Base-by-base conservation (phyloP, 2,329 filamentous ascomycete species). In the Neocatenulostroma microsporum region DNA sequence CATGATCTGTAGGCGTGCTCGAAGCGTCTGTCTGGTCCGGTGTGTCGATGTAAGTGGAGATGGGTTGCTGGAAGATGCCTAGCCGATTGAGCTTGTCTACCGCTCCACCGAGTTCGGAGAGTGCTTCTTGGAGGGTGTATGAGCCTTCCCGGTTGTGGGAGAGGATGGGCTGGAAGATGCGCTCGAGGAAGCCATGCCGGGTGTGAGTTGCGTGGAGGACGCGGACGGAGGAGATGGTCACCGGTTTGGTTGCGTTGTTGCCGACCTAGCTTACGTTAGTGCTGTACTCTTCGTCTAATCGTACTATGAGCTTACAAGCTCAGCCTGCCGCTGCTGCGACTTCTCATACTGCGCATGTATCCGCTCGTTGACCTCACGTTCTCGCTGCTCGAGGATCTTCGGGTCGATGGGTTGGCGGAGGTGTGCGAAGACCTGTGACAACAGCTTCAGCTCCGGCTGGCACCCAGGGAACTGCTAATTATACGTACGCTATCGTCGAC, bases 11-110 rank as follows among this genome's bases (percentile, higher is more conserved):
- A 2, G 81, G 77, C 2, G 78, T 78, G 8, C 80, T 76, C 5
- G 78, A 76, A 0, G 83, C 72, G 43, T 84, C 76, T 29, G 78
- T 74, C 31, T 76, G 73, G 41, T 78, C 73, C 9, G 86, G 79
- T 34, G 80, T 78, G 56, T 89, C 85, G 44, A 96, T 72, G 64
- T 83, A 91, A 39, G 94, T 76, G 36, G 81, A 76, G 37, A 94
- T 82, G 20, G 83, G 78, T 21, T 83, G 78, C 47, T 91, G 80
- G 67, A 93, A 94, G 55, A 96, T 88, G 56, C 86, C 87, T 55
- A 95, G 84, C 45, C 77, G 74, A 48, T 80, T 77, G 34, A 94
- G 77, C 69, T 83, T 89, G 54, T 78, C 73, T 30, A 82, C 80
- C 18, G 76, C 78, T 36, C 68, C 70, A 28, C 82, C 78, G 23